Conservation (phyloP, 1,284 basidiomycete genomes). For the Leccinum pallidistipes region DNA sequence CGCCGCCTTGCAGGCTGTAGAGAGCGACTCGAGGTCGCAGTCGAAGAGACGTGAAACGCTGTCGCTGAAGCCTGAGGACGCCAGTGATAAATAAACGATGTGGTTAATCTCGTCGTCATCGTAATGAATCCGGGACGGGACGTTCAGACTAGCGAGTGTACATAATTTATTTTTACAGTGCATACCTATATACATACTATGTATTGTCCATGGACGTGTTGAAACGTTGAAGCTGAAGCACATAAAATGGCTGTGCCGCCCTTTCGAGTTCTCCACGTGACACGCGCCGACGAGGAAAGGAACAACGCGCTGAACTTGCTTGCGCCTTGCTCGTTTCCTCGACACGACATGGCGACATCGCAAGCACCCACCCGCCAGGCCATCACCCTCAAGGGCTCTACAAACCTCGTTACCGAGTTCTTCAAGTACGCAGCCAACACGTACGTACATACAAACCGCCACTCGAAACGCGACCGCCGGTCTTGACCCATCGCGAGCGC, state of each 20-base stretch:
- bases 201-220: neutral
- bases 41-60: neutral
- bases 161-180: neutral
- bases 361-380: conserved; percentile 70
- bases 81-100: no score
- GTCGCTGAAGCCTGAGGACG: neutral
- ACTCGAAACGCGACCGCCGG: neutral
- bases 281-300: neutral
- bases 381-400: conserved; percentile 95
- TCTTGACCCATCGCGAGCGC: neutral
- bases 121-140: neutral
- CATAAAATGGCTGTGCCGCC: no score
- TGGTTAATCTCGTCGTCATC: neutral
- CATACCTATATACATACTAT: neutral
- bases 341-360: conserved; percentile 47
- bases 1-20: conserved; percentile 72
- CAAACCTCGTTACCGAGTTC: conserved; percentile 96
- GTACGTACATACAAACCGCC: conserved; percentile 46
- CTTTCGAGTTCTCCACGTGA: conserved; percentile 11
- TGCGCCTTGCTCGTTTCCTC: neutral
- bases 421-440: conserved; percentile 98
- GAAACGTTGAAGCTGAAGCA: neutral
- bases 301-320: neutral
- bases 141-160: neutral
- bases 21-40: conserved; percentile 27